Percentiles rank a stretch among this genome's conserved stretches.
Conservation (phyloP, 73 alveolate genomes). For the Tetrahymena thermophila region DNA sequence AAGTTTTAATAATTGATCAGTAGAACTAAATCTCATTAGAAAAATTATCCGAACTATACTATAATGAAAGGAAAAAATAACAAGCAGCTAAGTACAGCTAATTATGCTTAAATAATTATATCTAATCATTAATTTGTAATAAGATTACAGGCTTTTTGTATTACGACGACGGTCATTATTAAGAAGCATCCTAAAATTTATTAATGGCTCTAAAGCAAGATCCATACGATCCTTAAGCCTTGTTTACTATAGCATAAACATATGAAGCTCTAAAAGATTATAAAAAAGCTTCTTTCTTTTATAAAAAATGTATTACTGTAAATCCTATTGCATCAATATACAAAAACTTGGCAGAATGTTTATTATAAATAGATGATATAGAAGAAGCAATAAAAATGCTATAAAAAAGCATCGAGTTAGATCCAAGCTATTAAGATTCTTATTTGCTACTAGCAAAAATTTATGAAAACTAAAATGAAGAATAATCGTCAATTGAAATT, state of each 20-base stretch:
- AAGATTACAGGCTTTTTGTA: not conserved
- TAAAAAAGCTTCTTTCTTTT: not conserved
- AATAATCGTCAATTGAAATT: not conserved
- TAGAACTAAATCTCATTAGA: not conserved
- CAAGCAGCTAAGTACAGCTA: not conserved
- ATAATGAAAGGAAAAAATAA: not conserved
- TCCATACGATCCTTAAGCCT: not conserved
- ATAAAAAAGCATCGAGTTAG: not conserved
- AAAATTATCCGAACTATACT: not conserved
- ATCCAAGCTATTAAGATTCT: not conserved
- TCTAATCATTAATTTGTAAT: not conserved
- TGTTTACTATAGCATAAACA: not conserved
- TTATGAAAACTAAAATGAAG: not conserved
- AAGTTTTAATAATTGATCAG: not conserved
- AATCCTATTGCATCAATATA: not conserved
- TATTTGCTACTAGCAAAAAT: not conserved
- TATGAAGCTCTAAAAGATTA: not conserved
- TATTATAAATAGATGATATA: not conserved
- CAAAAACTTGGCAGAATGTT: not conserved
- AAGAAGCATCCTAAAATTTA: not conserved
- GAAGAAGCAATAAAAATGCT: not conserved
- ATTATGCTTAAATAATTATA: not conserved
- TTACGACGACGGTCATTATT: not conserved
- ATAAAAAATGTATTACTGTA: not conserved
- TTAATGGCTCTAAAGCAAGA: not conserved